A percentile compares a stretch with the other conserved stretches of the same genome.
These are phyloP conservation scores for Colletotrichum destructivum DNA, from an alignment of 2,329 filamentous ascomycete species.

Conservation along the genomic window DNA sequence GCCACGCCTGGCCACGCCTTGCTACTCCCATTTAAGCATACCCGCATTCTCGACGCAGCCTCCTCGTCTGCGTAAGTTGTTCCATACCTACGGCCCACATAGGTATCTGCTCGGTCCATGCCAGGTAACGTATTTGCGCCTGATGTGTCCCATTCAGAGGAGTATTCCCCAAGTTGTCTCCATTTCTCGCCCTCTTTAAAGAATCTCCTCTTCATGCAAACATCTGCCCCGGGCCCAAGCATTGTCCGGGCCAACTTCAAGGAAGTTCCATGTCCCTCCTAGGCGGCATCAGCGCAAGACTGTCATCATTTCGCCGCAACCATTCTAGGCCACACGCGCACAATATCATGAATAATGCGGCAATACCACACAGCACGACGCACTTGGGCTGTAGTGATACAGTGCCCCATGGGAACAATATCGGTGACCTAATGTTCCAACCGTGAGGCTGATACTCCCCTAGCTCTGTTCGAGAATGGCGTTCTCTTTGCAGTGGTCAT, in stretches of 20 bases:
- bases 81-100: background rate
- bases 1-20: background rate
- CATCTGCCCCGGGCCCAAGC: too few species aligned
- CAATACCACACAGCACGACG: background rate
- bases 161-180: background rate
- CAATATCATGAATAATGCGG: background rate
- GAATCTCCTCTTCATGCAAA: too few species aligned
- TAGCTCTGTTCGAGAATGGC: background rate
- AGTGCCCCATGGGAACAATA: background rate
- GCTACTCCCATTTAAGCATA: too few species aligned
- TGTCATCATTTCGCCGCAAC: conserved; percentile 4
- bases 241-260: background rate
- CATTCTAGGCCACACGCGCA: background rate
- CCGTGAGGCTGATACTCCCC: too few species aligned
- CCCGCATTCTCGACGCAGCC: too few species aligned
- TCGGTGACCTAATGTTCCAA: background rate
- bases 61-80: too few species aligned
- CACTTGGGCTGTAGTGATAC: background rate
- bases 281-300: background rate
- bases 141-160: too few species aligned
- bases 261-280: background rate
- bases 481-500: background rate
- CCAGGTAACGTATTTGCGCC: too few species aligned
- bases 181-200: background rate
- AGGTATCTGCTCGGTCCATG: background rate